Evolutionary conservation across 2,329 filamentous ascomycete species (phyloP).

Genomic region (Cercospora sesami): DNA sequence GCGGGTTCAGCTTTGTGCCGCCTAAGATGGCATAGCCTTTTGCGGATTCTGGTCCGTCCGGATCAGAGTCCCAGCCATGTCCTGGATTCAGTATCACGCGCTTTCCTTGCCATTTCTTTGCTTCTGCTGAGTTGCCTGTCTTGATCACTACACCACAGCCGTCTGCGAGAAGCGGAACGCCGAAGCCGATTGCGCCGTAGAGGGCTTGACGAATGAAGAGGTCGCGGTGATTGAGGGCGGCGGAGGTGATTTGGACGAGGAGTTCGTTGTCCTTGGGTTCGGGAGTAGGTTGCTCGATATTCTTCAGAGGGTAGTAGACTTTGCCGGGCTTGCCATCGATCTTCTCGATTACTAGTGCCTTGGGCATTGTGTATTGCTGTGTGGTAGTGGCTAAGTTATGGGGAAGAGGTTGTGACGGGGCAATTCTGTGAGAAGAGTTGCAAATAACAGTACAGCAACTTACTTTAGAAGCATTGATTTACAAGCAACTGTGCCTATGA

Average conservation of each 20-base stretch:
- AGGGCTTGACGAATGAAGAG: slow-evolving; percentile 90
- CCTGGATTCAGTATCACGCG: slow-evolving; percentile 77
- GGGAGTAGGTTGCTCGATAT: slow-evolving; percentile 64
- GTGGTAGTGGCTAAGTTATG: neutral
- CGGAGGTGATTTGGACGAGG: slow-evolving; percentile 72
- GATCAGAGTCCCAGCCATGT: slow-evolving; percentile 71
- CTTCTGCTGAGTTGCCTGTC: slow-evolving; percentile 57
- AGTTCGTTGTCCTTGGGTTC: slow-evolving; percentile 62
- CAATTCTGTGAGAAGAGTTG: neutral
- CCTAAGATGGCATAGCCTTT: slow-evolving; percentile 65
- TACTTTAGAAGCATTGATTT: neutral
- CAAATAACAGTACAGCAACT: neutral
- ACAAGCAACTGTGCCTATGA: slow-evolving; percentile 9
- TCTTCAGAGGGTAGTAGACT: slow-evolving; percentile 72
- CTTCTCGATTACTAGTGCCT: slow-evolving; percentile 64
- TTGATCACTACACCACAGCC: slow-evolving; percentile 73
- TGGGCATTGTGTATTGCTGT: slow-evolving; percentile 44
- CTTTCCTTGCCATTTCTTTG: slow-evolving; percentile 60
- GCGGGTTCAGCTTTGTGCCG: slow-evolving; percentile 62
- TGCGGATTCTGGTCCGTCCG: slow-evolving; percentile 69
- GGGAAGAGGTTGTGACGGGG: neutral
- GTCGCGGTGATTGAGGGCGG: slow-evolving; percentile 91
- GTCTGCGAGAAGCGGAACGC: slow-evolving; percentile 76
- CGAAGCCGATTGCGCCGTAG: slow-evolving; percentile 82
- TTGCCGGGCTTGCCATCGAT: slow-evolving; percentile 80